These are phyloP conservation scores for Cladorrhinum sp. DNA, from an alignment of 2,329 filamentous ascomycete genomes.

Conservation along the genomic window DNA sequence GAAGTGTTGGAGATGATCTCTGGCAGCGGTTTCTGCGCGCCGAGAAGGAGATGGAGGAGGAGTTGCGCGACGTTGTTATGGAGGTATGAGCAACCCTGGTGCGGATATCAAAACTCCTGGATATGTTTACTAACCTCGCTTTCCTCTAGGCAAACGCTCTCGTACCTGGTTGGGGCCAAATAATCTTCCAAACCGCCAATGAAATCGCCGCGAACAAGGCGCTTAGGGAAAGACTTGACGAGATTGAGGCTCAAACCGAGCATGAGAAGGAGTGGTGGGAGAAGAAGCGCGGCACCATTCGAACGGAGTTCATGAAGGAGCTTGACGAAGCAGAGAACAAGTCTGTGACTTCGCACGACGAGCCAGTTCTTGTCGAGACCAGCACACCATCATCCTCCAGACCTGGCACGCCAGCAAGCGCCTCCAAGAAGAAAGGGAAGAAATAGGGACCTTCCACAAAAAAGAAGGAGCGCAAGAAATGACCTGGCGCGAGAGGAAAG, in stretches of 20 bases:
- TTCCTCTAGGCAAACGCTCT: constrained; percentile 80
- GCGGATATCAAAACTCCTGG: too few relatives aligned
- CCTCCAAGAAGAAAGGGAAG: constrained; percentile 64
- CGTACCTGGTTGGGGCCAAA: constrained; percentile 82
- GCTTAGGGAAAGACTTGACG: constrained; percentile 70
- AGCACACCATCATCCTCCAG: constrained; percentile 36
- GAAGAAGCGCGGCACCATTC: constrained; percentile 70
- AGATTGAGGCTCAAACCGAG: constrained; percentile 67
- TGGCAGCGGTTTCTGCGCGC: constrained; percentile 90
- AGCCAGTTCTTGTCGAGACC: constrained; percentile 73
- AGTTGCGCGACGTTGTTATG: constrained; percentile 87
- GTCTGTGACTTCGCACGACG: constrained; percentile 43
- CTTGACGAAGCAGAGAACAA: constrained; percentile 47
- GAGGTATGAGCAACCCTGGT: constrained; percentile 59
- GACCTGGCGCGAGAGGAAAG: not conserved
- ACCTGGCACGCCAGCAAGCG: constrained; percentile 35
- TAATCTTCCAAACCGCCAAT: constrained; percentile 95
- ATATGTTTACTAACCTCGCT: constrained; percentile 4
- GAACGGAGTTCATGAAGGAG: constrained; percentile 80
- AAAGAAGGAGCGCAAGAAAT: constrained; percentile 48
- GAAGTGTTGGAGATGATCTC: constrained; percentile 91
- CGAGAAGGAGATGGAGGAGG: constrained; percentile 96
- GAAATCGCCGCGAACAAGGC: constrained; percentile 86
- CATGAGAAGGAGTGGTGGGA: constrained; percentile 92
- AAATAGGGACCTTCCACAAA: constrained; percentile 39